Percentiles rank a stretch among this genome's conserved stretches.
phyloP scores from a whole-genome alignment of 148 eudicot genomes.

The Beta vulgaris region DNA sequence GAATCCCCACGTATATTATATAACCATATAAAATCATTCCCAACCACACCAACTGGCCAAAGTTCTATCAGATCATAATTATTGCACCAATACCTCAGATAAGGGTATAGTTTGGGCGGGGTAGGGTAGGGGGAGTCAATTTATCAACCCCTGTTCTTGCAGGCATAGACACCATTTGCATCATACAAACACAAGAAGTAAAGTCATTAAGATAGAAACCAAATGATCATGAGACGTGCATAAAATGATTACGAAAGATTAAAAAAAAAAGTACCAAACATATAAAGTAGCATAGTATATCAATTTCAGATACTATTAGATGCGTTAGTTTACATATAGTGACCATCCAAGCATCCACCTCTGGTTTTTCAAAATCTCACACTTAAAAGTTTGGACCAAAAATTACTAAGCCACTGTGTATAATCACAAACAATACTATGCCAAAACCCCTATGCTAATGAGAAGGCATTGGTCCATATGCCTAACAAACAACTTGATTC shows the following conservation, averaged over 20 bases:
- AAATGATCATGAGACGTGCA: neutral
- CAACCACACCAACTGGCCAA: constrained; percentile 1
- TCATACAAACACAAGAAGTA: neutral
- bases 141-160: neutral
- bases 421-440: neutral
- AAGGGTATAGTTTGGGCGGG: neutral
- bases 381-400: too few relatives aligned
- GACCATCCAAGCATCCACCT: too few relatives aligned
- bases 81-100: neutral
- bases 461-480: neutral
- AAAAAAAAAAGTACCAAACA: too few relatives aligned
- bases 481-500: neutral
- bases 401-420: neutral
- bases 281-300: too few relatives aligned
- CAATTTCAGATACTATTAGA: too few relatives aligned
- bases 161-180: neutral
- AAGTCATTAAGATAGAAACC: neutral
- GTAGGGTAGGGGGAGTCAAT: neutral
- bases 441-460: neutral
- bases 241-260: too few relatives aligned
- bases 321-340: too few relatives aligned
- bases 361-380: too few relatives aligned
- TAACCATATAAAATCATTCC: neutral
- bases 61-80: neutral
- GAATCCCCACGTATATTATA: constrained; percentile 24